Evolutionary conservation across 164 flowering plant genomes (phyloP), one percentile per base, ranked within the genome.

Genomic region (Piper betle): DNA sequence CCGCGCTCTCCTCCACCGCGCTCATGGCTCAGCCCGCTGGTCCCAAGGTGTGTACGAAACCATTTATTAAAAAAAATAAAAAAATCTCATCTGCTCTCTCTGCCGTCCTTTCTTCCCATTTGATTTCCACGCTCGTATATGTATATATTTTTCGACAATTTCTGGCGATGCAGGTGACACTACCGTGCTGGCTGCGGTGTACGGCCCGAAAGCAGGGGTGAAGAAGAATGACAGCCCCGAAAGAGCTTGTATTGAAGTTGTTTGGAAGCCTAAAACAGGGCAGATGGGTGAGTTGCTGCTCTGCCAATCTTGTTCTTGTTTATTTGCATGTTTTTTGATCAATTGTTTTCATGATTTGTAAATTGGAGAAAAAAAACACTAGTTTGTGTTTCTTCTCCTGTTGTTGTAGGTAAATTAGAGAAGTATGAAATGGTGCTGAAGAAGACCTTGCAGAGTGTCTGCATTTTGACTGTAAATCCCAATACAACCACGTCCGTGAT

Each of bases 1-100:
- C 43, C 82, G 86, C 33, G 77, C 69, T 69, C 56, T 85, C 33
- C 89, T 92, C 19, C 75, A 83, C 68, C 87, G 98, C 18, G 89
- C 93, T 60, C 98, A 89, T 74, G 98, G 98, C 68, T 92, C 98
- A 46, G 89, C 96, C 38, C 89, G 82, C 65, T 92, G 96, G 93
- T 81, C 93, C 46, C 98, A 92, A 77, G 96, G 96, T 91, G 59
- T 57, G 9, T 8, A 25, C 33, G 33, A 4, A 2, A 3, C 37
- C 39, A 6, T 25, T 37, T 37, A 7, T 57, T 57, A 25, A 2
- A 11, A 25, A 10, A 16, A 9, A 18, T 1, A 53, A 16, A 53
- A 13, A 53, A 53, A 4, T 63, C 17, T 4, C 46, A 2, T 54
- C 41, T 52, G 50, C 46, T 6, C 3, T 57, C 15, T 37, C 39